Evolutionary conservation across 805 yeast species (phyloP), one percentile per base, ranked within the genome.

Genomic region (Nakazawaea ishiwadae): DNA sequence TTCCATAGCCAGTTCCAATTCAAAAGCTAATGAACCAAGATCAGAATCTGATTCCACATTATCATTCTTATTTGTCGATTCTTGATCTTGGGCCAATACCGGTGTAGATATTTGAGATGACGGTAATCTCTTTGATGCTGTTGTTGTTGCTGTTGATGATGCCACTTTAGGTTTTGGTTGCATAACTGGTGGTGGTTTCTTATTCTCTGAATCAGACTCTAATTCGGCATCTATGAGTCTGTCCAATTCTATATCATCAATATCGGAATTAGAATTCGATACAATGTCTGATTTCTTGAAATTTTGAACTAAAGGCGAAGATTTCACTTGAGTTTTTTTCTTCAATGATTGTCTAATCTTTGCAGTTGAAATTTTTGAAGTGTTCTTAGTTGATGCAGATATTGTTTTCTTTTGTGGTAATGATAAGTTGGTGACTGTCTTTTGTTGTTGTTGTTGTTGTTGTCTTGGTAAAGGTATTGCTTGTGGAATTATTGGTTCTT

Each of bases 1-100:
- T 16, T 44, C 51, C 37, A 49, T 33, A 33, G 51, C 58, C 18
- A 50, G 49, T 34, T 52, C 58, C 15, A 56, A 35, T 39, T 55
- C 59, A 31, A 48, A 52, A 1, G 53, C 52, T 32, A 55, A 42
- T 19, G 45, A 43, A 2, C 50, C 55, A 5, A 55, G 24, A 28
- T 55, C 59, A 8, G 52, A 51, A 32, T 50, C 56, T 1, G 50
- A 47, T 21, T 15, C 32, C 23, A 12, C 10, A 14, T 20, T 21
- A 7, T 18, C 12, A 15, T 33, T 19, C 23, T 21, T 8, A n/a
- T n/a, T n/a, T n/a, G n/a, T n/a, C n/a, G n/a, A n/a, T 20, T 27
- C 12, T 23, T 27, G 7, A n/a, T 18, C 35, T 20, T 37, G 34
- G 12, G 35, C 17, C 3, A 15, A n/a, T n/a, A 15, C 33, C 21